Conservation (phyloP, 768 basidiomycete genomes). For the Russula lepida region DNA sequence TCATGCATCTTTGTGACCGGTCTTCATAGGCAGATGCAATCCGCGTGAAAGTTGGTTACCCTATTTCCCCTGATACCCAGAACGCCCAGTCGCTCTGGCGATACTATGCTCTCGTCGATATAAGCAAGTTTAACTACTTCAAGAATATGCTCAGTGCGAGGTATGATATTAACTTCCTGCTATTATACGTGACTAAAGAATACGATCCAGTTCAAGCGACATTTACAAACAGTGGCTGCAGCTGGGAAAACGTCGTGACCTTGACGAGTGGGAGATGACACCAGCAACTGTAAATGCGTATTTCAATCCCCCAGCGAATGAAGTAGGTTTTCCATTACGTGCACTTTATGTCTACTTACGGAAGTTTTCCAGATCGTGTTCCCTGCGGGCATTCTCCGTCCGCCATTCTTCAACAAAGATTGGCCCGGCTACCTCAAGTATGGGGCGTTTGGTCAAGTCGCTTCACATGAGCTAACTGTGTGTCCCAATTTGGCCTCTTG, state of each 20-base stretch:
- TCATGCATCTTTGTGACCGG: constrained; percentile 8
- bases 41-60: constrained; percentile 89
- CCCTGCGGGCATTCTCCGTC: constrained; percentile 90
- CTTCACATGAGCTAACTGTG: constrained; percentile 87
- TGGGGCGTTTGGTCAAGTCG: constrained; percentile 88
- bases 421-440: constrained; percentile 91
- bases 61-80: constrained; percentile 74
- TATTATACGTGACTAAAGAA: not conserved
- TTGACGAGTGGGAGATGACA: constrained; percentile 79
- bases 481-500: constrained; percentile 21
- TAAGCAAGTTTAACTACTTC: constrained; percentile 68
- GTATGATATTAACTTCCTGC: constrained; percentile 31
- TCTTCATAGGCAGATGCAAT: constrained; percentile 59
- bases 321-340: constrained; percentile 38
- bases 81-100: constrained; percentile 55
- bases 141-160: constrained; percentile 66
- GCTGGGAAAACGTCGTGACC: constrained; percentile 63
- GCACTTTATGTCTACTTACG: not conserved
- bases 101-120: constrained; percentile 67
- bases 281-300: constrained; percentile 85
- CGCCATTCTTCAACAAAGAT: constrained; percentile 78
- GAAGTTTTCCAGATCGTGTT: constrained; percentile 69
- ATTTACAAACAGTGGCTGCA: constrained; percentile 64
- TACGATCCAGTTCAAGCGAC: constrained; percentile 43
- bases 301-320: constrained; percentile 79